Base-by-base conservation (phyloP, 257 asterid species). In the Phtheirospermum japonicum region DNA sequence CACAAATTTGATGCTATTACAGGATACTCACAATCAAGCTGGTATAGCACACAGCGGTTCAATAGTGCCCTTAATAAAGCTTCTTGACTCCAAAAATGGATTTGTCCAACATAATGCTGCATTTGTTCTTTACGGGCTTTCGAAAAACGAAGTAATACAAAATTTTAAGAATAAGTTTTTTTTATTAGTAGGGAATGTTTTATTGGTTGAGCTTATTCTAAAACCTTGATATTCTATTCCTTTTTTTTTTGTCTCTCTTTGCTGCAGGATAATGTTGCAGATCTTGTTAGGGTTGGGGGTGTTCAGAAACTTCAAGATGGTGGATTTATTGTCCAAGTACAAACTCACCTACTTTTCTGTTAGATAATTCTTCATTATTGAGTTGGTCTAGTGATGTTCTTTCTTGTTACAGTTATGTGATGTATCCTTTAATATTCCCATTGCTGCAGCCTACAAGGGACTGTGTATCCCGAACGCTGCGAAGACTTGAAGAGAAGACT, bases 291-390 rank as follows among this genome's bases (percentile, higher is more conserved):
- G 70, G 82, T 82, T 23, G 96, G 95, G 20, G 92, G 90, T 23
- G 81, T 85, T 72, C 95, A 88, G 80, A 88, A 82, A 71, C 90
- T 85, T 70, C 96, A 82, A 72, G 95, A 86, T 59, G 96, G 95
- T 51, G 96, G 80, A 74, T 88, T 88, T 68, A 77, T 77, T 77
- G 87, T 68, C 66, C 95, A 88, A 69, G 96, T 88, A 75, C 40
- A 62, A 32, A 55, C 43, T 64, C 39, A 39, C 18, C 59, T 31
- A 42, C 42, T 57, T 33, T 66, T 19, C 14, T 26, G 20, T 68
- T 40, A 52, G 20, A 71, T 40, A 52, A 31, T 39, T 45, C 49
- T 59, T n/a, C 37, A 19, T 53, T 31, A 32, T 20, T 28, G 34
- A 20, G 42, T 58, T 26, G n/a, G 23, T 31, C n/a, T 9, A 12